Evolutionary conservation across 176 grass and related monocot genomes (phyloP).

Genomic region (Olyra latifolia): DNA sequence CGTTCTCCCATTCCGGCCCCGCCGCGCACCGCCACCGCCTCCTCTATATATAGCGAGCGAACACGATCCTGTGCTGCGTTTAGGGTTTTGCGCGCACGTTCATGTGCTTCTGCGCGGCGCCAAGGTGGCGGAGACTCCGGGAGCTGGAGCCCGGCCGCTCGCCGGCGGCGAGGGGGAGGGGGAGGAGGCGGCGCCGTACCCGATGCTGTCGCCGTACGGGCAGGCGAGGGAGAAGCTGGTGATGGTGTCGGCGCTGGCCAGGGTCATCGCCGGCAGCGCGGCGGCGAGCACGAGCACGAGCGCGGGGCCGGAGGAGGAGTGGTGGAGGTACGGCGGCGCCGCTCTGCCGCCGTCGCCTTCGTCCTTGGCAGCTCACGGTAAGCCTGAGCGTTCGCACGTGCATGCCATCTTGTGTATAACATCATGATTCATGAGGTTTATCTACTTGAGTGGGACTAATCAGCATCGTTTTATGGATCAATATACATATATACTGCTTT

Average conservation of each 20-base stretch:
- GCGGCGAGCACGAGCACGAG: background rate
- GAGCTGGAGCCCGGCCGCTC: background rate
- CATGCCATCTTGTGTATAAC: background rate
- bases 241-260: conserved; percentile 60
- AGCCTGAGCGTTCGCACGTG: background rate
- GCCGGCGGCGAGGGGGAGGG: background rate
- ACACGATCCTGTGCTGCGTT: background rate
- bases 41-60: background rate
- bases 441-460: background rate
- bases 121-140: conserved; percentile 42
- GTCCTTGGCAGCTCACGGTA: background rate
- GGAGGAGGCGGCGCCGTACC: too few relatives aligned
- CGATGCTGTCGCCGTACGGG: conserved; percentile 36
- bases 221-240: conserved; percentile 41
- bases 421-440: background rate
- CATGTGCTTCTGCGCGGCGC: conserved; percentile 20
- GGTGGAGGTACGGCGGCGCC: background rate
- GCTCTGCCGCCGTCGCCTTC: background rate
- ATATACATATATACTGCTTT: too few relatives aligned
- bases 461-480: background rate
- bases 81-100: background rate
- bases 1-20: background rate
- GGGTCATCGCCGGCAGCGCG: conserved; percentile 40
- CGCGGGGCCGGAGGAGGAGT: conserved; percentile 19
- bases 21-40: background rate